Conservation (phyloP, 2,329 filamentous ascomycete species). For the Colletotrichum sp. region DNA sequence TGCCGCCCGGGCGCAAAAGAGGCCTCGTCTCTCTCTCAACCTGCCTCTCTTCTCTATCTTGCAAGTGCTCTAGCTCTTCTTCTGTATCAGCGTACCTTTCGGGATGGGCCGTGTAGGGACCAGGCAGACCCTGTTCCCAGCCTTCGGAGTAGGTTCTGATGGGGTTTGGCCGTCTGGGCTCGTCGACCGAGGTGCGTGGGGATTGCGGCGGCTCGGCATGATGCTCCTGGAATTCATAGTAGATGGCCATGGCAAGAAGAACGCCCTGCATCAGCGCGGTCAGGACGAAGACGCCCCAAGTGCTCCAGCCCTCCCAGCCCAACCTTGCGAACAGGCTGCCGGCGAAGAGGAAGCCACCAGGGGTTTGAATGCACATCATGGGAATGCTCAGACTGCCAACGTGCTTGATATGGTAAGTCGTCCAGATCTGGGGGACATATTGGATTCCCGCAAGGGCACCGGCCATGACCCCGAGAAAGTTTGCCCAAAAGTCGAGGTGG, state of each 20-base stretch:
- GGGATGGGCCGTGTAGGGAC: slow-evolving; percentile 56
- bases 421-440: slow-evolving; percentile 95
- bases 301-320: slow-evolving; percentile 87
- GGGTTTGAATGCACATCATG: slow-evolving; percentile 99
- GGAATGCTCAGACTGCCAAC: slow-evolving; percentile 92
- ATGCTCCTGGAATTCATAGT: slow-evolving; percentile 66
- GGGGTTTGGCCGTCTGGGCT: slow-evolving; percentile 39
- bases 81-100: slow-evolving; percentile 57
- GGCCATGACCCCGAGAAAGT: slow-evolving; percentile 80
- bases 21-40: slow-evolving; percentile 56
- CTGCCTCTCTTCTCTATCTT: slow-evolving; percentile 56
- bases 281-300: slow-evolving; percentile 90
- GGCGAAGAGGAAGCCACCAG: slow-evolving; percentile 89
- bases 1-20: slow-evolving; percentile 54
- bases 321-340: slow-evolving; percentile 81
- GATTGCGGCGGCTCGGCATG: slow-evolving; percentile 31
- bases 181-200: background rate
- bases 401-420: slow-evolving; percentile 83
- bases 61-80: slow-evolving; percentile 54
- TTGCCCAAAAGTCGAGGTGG: slow-evolving; percentile 79
- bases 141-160: slow-evolving; percentile 54
- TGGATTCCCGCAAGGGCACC: slow-evolving; percentile 83
- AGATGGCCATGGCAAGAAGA: slow-evolving; percentile 80
- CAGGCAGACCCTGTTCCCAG: slow-evolving; percentile 55
- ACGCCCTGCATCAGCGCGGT: slow-evolving; percentile 86